These are phyloP conservation scores for Colletotrichum shisoi DNA, from an alignment of 2,329 filamentous ascomycete genomes.

Conservation along the genomic window DNA sequence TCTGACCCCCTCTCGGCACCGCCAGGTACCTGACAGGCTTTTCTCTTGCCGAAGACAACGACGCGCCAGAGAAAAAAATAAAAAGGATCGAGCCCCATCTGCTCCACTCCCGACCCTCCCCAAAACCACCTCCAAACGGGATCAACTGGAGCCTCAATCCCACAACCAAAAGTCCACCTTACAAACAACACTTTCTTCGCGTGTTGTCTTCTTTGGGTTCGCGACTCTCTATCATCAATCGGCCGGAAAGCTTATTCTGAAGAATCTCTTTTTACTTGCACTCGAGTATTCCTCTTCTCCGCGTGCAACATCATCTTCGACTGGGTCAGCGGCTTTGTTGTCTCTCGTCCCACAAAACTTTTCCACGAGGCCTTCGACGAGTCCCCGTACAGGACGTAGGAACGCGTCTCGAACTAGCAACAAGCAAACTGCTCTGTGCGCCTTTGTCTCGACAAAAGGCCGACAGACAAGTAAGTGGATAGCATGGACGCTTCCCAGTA, in stretches of 20 bases:
- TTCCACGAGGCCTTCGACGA: conserved; percentile 33
- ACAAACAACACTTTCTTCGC: conserved; percentile 37
- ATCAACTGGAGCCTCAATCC: conserved; percentile 42
- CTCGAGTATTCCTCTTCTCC: conserved; percentile 25
- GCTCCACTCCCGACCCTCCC: conserved; percentile 40
- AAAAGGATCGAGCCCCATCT: conserved; percentile 40
- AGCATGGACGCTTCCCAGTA: conserved; percentile 66
- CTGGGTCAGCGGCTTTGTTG: conserved; percentile 34
- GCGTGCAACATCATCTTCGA: conserved; percentile 23
- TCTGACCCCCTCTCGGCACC: conserved; percentile 29
- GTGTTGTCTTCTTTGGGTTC: conserved; percentile 38
- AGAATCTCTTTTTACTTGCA: conserved; percentile 16
- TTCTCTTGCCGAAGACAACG: conserved; percentile 34
- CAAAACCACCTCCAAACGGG: conserved; percentile 41
- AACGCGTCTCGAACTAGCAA: conserved; percentile 38
- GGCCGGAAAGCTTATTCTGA: conserved; percentile 27
- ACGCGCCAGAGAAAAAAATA: conserved; percentile 36
- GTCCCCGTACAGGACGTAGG: conserved; percentile 37
- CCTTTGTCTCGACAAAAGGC: conserved; percentile 40
- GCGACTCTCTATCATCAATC: conserved; percentile 37
- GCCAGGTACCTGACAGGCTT: conserved; percentile 38
- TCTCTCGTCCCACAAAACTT: conserved; percentile 38
- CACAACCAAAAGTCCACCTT: conserved; percentile 39
- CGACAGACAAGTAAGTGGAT: conserved; percentile 38
- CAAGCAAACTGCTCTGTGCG: conserved; percentile 34